Conservation (phyloP, 495 filamentous ascomycete genomes). For the Polyplosphaeria fusca region DNA sequence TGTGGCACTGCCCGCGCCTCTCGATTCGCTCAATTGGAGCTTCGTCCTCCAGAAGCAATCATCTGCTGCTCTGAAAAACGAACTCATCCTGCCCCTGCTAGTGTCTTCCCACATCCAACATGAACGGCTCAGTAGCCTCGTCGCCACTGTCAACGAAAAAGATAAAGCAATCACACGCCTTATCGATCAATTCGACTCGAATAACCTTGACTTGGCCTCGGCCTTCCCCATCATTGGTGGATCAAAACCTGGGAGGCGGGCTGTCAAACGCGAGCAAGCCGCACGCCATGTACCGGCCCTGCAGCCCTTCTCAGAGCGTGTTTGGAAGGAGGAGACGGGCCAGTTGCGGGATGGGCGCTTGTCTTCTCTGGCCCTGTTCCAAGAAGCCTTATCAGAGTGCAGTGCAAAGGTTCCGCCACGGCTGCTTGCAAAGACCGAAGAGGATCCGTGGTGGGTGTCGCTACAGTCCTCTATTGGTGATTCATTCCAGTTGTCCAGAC, state of each 20-base stretch:
- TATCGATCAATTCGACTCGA: slow-evolving; percentile 72
- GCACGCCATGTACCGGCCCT: slow-evolving; percentile 56
- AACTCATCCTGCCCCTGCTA: slow-evolving; percentile 69
- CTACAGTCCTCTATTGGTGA: not conserved
- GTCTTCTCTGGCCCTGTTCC: slow-evolving; percentile 17
- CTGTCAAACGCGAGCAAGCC: slow-evolving; percentile 42
- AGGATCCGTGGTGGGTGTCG: slow-evolving; percentile 11
- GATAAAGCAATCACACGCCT: slow-evolving; percentile 73
- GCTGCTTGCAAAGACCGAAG: slow-evolving; percentile 40
- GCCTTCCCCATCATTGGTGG: slow-evolving; percentile 62
- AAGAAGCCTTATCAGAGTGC: slow-evolving; percentile 38
- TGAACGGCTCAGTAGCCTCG: slow-evolving; percentile 53
- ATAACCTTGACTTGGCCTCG: slow-evolving; percentile 62
- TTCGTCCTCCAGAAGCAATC: slow-evolving; percentile 56
- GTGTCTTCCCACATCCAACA: slow-evolving; percentile 53
- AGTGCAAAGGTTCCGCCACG: slow-evolving; percentile 46
- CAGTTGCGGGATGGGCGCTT: slow-evolving; percentile 28
- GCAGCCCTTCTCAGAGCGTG: slow-evolving; percentile 48
- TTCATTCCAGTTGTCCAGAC: too few species aligned
- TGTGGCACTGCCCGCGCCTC: slow-evolving; percentile 60
- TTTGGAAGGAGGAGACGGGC: slow-evolving; percentile 45
- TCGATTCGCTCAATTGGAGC: slow-evolving; percentile 69
- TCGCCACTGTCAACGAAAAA: slow-evolving; percentile 65
- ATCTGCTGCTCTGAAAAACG: slow-evolving; percentile 52
- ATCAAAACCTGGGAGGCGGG: slow-evolving; percentile 42